Evolutionary conservation across 257 asterid genomes (phyloP).

Genomic region (Jaltomata sinuosa): DNA sequence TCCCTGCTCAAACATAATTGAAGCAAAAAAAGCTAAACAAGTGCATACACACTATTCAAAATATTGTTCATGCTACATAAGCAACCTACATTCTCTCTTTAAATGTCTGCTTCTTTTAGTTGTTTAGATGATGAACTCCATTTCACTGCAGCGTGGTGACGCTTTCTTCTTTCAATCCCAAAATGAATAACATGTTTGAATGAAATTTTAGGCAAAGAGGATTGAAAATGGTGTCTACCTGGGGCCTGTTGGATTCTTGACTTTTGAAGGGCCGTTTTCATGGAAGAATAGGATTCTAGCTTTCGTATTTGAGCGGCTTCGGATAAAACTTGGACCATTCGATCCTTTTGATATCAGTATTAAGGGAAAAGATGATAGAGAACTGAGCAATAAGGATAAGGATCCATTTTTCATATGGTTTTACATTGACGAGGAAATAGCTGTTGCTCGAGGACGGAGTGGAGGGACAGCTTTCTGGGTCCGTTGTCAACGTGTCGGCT

Average conservation of each 20-base stretch:
- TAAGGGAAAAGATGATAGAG: slow-evolving; percentile 63
- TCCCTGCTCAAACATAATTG: neutral
- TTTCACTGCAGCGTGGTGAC: neutral
- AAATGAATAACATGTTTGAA: neutral
- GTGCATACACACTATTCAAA: neutral
- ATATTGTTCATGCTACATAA: neutral
- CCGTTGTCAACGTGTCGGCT: slow-evolving; percentile 40
- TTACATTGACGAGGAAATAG: slow-evolving; percentile 83
- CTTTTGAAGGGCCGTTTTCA: slow-evolving; percentile 78
- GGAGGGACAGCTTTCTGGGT: slow-evolving; percentile 99
- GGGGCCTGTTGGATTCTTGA: slow-evolving; percentile 63
- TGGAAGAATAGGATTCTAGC: slow-evolving; percentile 82
- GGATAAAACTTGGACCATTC: slow-evolving; percentile 71
- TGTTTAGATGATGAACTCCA: neutral
- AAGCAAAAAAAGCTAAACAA: neutral
- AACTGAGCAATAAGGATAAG: slow-evolving; percentile 55
- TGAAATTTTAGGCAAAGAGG: slow-evolving; percentile 52
- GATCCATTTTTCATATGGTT: slow-evolving; percentile 91
- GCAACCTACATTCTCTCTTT: neutral
- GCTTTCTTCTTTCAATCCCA: neutral
- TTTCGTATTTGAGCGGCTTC: slow-evolving; percentile 60
- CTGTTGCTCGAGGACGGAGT: slow-evolving; percentile 92
- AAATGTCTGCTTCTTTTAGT: neutral
- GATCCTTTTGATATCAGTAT: slow-evolving; percentile 57
- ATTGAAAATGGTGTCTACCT: slow-evolving; percentile 93